phyloP scores from a whole-genome alignment of 495 filamentous ascomycete genomes.

The Aspergillus indologenus region DNA sequence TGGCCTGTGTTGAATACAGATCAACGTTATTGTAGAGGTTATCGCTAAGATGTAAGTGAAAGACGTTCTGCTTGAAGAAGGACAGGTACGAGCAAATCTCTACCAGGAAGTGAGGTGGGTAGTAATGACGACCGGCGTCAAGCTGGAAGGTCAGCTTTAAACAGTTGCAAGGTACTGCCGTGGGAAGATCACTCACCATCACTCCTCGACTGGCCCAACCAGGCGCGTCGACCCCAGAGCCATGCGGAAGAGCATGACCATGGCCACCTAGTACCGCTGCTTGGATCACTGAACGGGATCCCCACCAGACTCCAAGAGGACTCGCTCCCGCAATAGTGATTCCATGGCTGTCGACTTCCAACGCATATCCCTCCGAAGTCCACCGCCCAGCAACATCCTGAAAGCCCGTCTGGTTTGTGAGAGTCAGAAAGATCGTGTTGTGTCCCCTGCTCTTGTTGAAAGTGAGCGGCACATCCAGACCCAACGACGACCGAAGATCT shows the following conservation, averaged over 20 bases:
- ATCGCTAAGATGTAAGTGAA: slow-evolving; percentile 53
- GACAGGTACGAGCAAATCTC: slow-evolving; percentile 52
- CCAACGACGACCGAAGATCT: slow-evolving; percentile 33
- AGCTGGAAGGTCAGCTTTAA: slow-evolving; percentile 21
- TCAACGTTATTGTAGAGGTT: slow-evolving; percentile 45
- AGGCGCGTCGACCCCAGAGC: slow-evolving; percentile 40
- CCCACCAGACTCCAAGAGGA: slow-evolving; percentile 53
- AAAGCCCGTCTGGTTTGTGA: slow-evolving; percentile 40
- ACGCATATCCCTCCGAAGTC: slow-evolving; percentile 47
- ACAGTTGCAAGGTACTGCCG: not conserved
- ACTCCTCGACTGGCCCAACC: slow-evolving; percentile 49
- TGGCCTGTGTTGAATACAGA: slow-evolving; percentile 33
- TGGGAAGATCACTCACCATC: slow-evolving; percentile 26
- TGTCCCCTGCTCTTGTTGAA: slow-evolving; percentile 12
- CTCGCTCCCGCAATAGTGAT: slow-evolving; percentile 48
- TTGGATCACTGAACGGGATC: slow-evolving; percentile 48
- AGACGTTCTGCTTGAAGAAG: slow-evolving; percentile 54
- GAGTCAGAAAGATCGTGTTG: slow-evolving; percentile 43
- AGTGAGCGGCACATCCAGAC: slow-evolving; percentile 24
- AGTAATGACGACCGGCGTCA: slow-evolving; percentile 49
- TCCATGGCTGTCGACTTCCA: slow-evolving; percentile 33
- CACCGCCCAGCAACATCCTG: slow-evolving; percentile 36
- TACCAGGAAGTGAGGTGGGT: slow-evolving; percentile 48
- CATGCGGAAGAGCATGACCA: slow-evolving; percentile 30
- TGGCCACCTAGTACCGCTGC: slow-evolving; percentile 35